These are phyloP conservation scores for cucumber (Cucumis sativus) DNA, from an alignment of 306 rosid genomes.

Conservation along the genomic window DNA sequence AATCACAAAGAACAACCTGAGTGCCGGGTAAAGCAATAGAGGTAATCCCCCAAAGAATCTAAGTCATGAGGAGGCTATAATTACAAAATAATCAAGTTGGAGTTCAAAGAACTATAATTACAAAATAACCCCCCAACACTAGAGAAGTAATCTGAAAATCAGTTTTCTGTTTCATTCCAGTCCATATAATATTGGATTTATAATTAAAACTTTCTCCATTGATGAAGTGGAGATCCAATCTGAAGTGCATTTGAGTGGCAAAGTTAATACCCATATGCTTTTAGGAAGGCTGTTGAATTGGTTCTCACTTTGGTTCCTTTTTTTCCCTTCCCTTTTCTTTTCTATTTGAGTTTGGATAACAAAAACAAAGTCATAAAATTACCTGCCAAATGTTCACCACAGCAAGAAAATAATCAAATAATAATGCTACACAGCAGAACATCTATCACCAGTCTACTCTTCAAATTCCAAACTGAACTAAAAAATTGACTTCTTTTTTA, in stretches of 20 bases:
- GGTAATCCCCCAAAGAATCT: too few relatives aligned
- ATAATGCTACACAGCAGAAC: neutral
- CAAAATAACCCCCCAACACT: neutral
- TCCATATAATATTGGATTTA: conserved; percentile 29
- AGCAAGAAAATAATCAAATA: neutral
- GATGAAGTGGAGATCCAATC: conserved; percentile 35
- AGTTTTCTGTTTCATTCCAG: neutral
- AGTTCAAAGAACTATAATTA: neutral
- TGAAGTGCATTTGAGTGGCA: conserved; percentile 22
- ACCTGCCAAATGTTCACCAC: neutral
- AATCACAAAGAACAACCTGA: too few relatives aligned
- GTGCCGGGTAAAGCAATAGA: too few relatives aligned
- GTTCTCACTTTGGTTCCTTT: neutral
- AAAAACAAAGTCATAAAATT: neutral
- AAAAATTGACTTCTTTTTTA: neutral
- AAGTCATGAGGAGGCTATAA: too few relatives aligned
- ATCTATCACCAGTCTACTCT: conserved; percentile 3
- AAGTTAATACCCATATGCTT: neutral
- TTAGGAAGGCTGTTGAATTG: neutral
- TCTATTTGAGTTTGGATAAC: neutral
- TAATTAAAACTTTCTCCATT: conserved; percentile 30
- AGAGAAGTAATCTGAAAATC: neutral
- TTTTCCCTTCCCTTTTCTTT: neutral
- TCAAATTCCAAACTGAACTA: neutral
- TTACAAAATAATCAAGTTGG: neutral